Conservation (phyloP, 192 early-diverging fungal genomes). For the Coemansia sp. region DNA sequence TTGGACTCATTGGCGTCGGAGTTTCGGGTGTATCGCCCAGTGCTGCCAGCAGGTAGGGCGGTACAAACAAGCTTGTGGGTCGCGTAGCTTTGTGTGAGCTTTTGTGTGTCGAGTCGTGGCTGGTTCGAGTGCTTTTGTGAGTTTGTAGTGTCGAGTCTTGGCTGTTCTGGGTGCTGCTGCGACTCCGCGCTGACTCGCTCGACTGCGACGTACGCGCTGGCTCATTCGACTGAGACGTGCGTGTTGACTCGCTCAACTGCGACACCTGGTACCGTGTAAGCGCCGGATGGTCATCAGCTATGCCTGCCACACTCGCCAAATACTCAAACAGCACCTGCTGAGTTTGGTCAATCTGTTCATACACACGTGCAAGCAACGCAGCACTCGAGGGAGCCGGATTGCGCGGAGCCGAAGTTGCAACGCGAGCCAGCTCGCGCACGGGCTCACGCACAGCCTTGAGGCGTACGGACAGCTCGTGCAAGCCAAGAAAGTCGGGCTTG, state of each 20-base stretch:
- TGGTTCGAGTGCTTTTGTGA: constrained; percentile 27
- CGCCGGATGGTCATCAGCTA: constrained; percentile 19
- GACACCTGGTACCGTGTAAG: constrained; percentile 1
- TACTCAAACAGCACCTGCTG: constrained; percentile 33
- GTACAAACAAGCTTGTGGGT: constrained; percentile 19
- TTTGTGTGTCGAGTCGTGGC: constrained; percentile 23
- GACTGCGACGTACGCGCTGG: neutral
- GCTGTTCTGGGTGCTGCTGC: constrained; percentile 40
- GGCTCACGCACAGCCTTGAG: constrained; percentile 44
- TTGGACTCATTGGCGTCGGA: neutral
- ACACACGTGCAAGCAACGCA: constrained; percentile 20
- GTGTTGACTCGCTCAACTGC: constrained; percentile 1
- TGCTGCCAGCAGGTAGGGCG: neutral
- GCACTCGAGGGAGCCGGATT: neutral
- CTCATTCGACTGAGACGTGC: neutral
- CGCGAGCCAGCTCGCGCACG: constrained; percentile 42
- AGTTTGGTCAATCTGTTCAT: constrained; percentile 36
- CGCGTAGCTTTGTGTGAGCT: constrained; percentile 5
- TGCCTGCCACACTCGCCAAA: constrained; percentile 23
- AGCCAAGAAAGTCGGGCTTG: constrained; percentile 22
- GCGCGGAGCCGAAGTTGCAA: constrained; percentile 4
- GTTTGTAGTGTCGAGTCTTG: constrained; percentile 22
- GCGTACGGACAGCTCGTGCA: constrained; percentile 38
- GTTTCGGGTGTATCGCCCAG: neutral
- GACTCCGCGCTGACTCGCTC: constrained; percentile 11